Percentiles rank a stretch among this genome's conserved stretches.
Evolutionary conservation across 768 basidiomycete genomes (phyloP).

Genomic region (Nevesoporus exiguus): DNA sequence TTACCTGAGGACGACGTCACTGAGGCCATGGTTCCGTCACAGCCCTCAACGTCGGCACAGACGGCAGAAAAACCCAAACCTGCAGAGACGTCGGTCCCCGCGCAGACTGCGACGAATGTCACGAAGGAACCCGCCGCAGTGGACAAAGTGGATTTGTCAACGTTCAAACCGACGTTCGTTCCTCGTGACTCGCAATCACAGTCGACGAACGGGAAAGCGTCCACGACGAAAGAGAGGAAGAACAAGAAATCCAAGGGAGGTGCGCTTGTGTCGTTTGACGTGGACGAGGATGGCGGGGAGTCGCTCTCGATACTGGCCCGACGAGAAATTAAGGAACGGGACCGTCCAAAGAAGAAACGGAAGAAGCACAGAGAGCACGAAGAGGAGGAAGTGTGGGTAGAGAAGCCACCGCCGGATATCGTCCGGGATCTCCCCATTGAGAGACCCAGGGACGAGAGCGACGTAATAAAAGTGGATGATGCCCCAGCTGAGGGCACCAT

Average conservation of each 20-base stretch:
- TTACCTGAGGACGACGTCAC: slow-evolving; percentile 6
- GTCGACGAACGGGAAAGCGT: slow-evolving; percentile 38
- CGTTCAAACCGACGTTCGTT: slow-evolving; percentile 88
- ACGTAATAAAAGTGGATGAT: slow-evolving; percentile 10
- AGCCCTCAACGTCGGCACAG: slow-evolving; percentile 9
- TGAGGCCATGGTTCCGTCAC: slow-evolving; percentile 5
- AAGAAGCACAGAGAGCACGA: slow-evolving; percentile 39
- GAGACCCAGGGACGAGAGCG: slow-evolving; percentile 9
- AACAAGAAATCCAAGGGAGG: slow-evolving; percentile 43
- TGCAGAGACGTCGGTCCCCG: background rate
- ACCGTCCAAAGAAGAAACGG: slow-evolving; percentile 41
- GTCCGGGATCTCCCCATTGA: slow-evolving; percentile 36
- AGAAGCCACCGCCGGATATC: slow-evolving; percentile 54
- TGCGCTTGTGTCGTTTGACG: slow-evolving; percentile 70
- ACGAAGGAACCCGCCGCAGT: background rate
- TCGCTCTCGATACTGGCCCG: slow-evolving; percentile 28
- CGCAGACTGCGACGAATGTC: background rate
- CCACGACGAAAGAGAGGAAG: slow-evolving; percentile 44
- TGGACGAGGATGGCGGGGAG: slow-evolving; percentile 60
- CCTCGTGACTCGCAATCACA: slow-evolving; percentile 35
- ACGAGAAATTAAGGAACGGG: slow-evolving; percentile 35
- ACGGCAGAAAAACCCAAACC: background rate
- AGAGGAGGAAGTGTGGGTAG: slow-evolving; percentile 65
- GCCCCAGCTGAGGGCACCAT: slow-evolving; percentile 13
- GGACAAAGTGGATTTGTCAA: slow-evolving; percentile 50